phyloP scores from a whole-genome alignment of 2,329 filamentous ascomycete species.

The Leptographium procerum region DNA sequence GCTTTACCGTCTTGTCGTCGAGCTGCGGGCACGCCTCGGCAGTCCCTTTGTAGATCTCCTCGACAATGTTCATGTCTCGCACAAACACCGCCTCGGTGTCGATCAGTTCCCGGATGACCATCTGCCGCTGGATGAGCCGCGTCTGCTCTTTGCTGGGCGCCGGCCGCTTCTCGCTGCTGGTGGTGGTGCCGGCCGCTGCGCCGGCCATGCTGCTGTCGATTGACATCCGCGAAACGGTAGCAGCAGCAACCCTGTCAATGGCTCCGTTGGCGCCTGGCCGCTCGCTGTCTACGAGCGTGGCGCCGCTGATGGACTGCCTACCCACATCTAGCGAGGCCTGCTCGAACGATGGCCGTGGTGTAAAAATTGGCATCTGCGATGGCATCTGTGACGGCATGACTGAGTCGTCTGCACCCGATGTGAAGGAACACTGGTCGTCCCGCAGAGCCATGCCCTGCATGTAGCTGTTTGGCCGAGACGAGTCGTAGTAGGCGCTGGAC shows the following conservation, averaged over 20 bases:
- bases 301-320: conserved; percentile 27
- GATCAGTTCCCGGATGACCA: conserved; percentile 82
- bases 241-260: background rate
- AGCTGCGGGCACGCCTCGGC: conserved; percentile 71
- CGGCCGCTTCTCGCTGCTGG: conserved; percentile 20
- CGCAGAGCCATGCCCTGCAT: conserved; percentile 13
- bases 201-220: background rate
- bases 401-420: conserved; percentile 24
- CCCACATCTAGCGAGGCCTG: conserved; percentile 27
- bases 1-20: conserved; percentile 72
- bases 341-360: conserved; percentile 28
- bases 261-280: conserved; percentile 2
- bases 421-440: conserved; percentile 28
- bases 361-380: background rate
- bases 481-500: conserved; percentile 29
- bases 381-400: background rate
- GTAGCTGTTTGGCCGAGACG: conserved; percentile 30
- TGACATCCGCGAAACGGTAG: background rate
- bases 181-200: background rate
- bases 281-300: conserved; percentile 23
- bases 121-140: conserved; percentile 66
- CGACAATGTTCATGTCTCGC: conserved; percentile 91
- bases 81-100: conserved; percentile 89
- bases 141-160: conserved; percentile 48
- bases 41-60: conserved; percentile 95